Evolutionary conservation across 129 eudicot species (phyloP).

Genomic region (Daucus carota): DNA sequence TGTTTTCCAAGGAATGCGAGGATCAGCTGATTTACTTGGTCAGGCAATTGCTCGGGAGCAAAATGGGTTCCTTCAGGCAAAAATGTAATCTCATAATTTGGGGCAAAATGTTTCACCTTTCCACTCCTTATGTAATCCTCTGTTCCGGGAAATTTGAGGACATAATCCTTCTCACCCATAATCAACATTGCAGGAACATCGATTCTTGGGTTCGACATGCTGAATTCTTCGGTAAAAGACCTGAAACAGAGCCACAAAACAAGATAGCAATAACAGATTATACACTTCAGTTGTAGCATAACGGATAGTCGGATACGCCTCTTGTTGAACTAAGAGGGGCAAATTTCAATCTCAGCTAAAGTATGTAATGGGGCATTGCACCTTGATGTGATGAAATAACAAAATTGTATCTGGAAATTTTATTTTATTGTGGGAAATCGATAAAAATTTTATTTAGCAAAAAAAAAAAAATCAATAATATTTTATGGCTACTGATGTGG

Average conservation of each 20-base stretch:
- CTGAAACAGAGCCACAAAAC: background rate
- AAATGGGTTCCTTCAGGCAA: constrained; percentile 11
- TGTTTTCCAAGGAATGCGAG: background rate
- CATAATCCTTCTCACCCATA: constrained; percentile 7
- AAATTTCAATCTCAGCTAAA: background rate
- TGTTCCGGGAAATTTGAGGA: background rate
- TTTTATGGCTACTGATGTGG: background rate
- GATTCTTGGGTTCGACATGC: background rate
- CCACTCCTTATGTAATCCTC: constrained; percentile 12
- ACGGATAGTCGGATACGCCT: no score
- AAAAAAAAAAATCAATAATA: no score
- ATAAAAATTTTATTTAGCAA: no score
- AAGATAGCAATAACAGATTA: background rate
- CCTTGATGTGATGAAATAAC: background rate
- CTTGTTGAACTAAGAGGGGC: no score
- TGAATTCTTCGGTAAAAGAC: background rate
- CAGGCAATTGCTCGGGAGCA: constrained; percentile 7
- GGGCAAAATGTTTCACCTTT: background rate
- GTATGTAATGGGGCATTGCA: no score
- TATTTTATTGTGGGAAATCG: no score
- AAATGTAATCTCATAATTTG: background rate
- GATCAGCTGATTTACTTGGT: constrained; percentile 9
- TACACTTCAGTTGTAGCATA: background rate
- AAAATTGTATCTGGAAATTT: background rate
- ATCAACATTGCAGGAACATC: background rate